Evolutionary conservation across 2,329 filamentous ascomycete species (phyloP).

Genomic region (Arthrobotrys sinensis): DNA sequence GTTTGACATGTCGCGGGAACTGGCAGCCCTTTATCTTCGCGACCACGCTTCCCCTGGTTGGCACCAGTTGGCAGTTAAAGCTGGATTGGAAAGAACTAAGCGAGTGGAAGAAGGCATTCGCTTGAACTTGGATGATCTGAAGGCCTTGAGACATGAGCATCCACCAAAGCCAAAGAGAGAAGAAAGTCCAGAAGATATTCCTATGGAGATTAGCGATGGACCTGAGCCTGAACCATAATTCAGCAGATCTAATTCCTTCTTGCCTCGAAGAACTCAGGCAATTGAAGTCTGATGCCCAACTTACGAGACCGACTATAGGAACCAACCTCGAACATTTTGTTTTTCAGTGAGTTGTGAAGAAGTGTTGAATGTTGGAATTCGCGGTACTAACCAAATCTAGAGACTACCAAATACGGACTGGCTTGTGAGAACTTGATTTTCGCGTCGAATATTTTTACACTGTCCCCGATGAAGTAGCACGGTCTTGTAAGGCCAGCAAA

Average conservation of each 20-base stretch:
- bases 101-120: not conserved
- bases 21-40: not conserved
- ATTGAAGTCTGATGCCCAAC: no score
- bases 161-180: not conserved
- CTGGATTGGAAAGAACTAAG: not conserved
- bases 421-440: not conserved
- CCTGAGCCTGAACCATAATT: not conserved
- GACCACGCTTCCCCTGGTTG: not conserved
- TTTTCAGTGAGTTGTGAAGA: not conserved
- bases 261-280: not conserved
- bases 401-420: constrained; percentile 23
- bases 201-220: not conserved
- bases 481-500: no score
- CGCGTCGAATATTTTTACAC: not conserved
- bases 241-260: not conserved
- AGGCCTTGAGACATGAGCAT: not conserved
- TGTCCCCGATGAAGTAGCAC: not conserved
- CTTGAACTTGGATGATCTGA: not conserved
- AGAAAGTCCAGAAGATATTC: not conserved
- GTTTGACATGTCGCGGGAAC: not conserved
- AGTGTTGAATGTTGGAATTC: constrained; percentile 20
- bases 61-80: not conserved
- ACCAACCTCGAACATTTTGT: not conserved
- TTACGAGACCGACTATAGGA: not conserved
- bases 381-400: not conserved